Conservation (phyloP, 441 rosid genomes). For the Adansonia grandidieri region DNA sequence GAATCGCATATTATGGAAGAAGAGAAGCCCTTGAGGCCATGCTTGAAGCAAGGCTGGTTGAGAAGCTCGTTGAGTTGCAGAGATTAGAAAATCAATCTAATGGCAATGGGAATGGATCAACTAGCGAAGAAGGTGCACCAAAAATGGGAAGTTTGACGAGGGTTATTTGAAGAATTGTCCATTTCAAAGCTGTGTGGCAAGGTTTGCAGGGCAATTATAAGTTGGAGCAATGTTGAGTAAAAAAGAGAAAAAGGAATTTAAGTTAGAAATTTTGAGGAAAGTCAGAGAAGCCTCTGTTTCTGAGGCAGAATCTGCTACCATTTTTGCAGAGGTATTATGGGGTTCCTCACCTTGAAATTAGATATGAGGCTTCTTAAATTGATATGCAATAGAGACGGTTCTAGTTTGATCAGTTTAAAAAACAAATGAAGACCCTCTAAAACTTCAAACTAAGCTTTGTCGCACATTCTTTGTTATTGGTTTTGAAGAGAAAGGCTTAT, state of each 20-base stretch:
- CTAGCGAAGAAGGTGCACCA: neutral
- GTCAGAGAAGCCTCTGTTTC: conserved; percentile 49
- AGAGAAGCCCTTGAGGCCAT: conserved; percentile 54
- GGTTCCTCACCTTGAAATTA: conserved; percentile 51
- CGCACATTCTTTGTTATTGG: too few species aligned
- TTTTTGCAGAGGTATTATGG: conserved; percentile 60
- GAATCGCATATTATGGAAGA: conserved; percentile 55
- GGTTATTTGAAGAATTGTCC: conserved; percentile 3
- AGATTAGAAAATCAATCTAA: conserved; percentile 29
- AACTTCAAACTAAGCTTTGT: too few species aligned
- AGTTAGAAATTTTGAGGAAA: conserved; percentile 48
- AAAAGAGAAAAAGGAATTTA: conserved; percentile 46
- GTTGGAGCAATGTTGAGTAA: conserved; percentile 51
- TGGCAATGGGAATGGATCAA: neutral
- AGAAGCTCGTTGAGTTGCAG: conserved; percentile 52
- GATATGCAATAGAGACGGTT: too few species aligned
- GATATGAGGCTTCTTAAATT: neutral
- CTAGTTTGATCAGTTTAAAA: too few species aligned
- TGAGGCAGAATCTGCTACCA: conserved; percentile 49
- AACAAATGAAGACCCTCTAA: too few species aligned
- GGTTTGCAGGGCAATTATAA: conserved; percentile 57
- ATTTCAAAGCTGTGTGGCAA: conserved; percentile 45
- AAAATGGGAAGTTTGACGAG: neutral
- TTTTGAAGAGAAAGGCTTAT: too few species aligned
- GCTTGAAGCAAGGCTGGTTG: conserved; percentile 43